phyloP scores from a whole-genome alignment of 202 grass and related monocot genomes.

The Saccharum hybrid region DNA sequence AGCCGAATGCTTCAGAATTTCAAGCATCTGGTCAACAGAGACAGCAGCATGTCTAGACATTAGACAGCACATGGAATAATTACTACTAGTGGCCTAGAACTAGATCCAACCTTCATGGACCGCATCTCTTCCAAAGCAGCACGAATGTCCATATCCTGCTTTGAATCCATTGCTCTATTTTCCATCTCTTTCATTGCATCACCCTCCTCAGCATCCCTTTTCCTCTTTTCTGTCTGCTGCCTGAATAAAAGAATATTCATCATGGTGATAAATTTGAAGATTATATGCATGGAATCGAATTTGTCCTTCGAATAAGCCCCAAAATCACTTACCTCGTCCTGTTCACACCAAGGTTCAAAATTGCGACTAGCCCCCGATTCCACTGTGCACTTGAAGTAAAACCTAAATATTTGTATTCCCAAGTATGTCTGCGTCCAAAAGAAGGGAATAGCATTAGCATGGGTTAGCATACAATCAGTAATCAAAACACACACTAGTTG shows the following conservation, averaged over 20 bases:
- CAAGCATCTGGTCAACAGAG: slow-evolving; percentile 79
- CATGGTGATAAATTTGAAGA: slow-evolving; percentile 26
- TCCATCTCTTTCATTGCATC: slow-evolving; percentile 91
- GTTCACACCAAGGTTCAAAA: slow-evolving; percentile 80
- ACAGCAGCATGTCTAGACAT: slow-evolving; percentile 33
- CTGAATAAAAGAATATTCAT: slow-evolving; percentile 41
- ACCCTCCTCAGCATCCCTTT: slow-evolving; percentile 75
- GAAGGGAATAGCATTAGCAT: slow-evolving; percentile 21
- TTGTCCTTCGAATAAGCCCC: background rate
- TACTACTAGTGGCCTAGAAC: background rate
- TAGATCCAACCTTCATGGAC: slow-evolving; percentile 57
- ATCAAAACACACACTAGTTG: background rate
- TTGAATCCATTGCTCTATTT: slow-evolving; percentile 80
- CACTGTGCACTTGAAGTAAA: slow-evolving; percentile 76
- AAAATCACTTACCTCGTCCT: slow-evolving; percentile 57
- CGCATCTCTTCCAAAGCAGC: slow-evolving; percentile 96
- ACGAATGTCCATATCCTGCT: slow-evolving; percentile 96
- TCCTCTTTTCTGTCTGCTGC: slow-evolving; percentile 76
- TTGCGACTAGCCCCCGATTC: slow-evolving; percentile 70
- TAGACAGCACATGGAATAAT: no score
- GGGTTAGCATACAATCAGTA: slow-evolving; percentile 31
- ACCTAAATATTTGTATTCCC: slow-evolving; percentile 61
- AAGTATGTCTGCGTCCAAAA: slow-evolving; percentile 66
- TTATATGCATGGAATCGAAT: slow-evolving; percentile 11
- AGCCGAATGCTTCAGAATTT: slow-evolving; percentile 70